These are phyloP conservation scores for Colletotrichum spinosum DNA, from an alignment of 2,329 filamentous ascomycete species.

Conservation along the genomic window DNA sequence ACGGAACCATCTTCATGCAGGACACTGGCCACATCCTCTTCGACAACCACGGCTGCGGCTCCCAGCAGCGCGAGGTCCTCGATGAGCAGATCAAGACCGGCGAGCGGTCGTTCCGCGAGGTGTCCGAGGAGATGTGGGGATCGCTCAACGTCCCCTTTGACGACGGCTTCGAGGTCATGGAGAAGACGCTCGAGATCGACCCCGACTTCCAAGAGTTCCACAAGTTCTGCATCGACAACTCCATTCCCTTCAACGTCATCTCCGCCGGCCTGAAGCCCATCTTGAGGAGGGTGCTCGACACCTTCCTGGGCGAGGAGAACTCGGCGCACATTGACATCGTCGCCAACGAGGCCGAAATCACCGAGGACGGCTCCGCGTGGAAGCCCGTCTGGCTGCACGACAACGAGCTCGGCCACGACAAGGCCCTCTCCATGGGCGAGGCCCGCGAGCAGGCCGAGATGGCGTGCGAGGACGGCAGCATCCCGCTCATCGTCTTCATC, in stretches of 20 bases:
- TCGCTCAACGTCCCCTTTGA: conserved; percentile 75
- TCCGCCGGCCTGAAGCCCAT: conserved; percentile 76
- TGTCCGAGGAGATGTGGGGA: conserved; percentile 79
- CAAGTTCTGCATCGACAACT: conserved; percentile 70
- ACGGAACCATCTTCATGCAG: conserved; percentile 79
- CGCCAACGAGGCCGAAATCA: conserved; percentile 74
- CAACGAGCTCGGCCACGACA: conserved; percentile 74
- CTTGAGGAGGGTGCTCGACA: conserved; percentile 69
- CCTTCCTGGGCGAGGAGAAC: conserved; percentile 71
- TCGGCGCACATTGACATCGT: conserved; percentile 73
- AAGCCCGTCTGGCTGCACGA: conserved; percentile 76
- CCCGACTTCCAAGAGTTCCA: conserved; percentile 73
- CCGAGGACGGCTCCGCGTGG: conserved; percentile 68
- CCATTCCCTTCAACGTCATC: conserved; percentile 77
- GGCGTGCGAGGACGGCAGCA: conserved; percentile 68
- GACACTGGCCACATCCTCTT: conserved; percentile 78
- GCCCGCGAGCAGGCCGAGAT: conserved; percentile 66
- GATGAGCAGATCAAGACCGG: conserved; percentile 74
- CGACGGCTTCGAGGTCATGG: conserved; percentile 74
- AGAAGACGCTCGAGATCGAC: conserved; percentile 71
- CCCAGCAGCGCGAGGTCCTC: conserved; percentile 64
- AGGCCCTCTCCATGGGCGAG: conserved; percentile 72
- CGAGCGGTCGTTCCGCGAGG: conserved; percentile 74
- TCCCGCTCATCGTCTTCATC: conserved; percentile 77
- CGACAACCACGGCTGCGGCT: conserved; percentile 73